Evolutionary conservation across 2,329 filamentous ascomycete species (phyloP).

Genomic region (Endothia cerciana): DNA sequence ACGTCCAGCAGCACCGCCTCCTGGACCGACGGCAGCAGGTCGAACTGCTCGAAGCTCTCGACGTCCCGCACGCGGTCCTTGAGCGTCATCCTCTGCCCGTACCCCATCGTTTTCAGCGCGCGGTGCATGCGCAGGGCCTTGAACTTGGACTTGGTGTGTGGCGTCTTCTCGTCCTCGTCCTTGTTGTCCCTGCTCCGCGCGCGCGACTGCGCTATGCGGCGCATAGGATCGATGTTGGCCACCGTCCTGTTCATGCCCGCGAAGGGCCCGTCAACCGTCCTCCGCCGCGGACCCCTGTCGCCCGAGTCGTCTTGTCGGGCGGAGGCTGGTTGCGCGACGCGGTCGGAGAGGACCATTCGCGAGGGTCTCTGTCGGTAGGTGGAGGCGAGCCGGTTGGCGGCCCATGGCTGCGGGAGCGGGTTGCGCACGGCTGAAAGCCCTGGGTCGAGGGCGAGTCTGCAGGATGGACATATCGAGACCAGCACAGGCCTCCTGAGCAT

Average conservation of each 20-base stretch:
- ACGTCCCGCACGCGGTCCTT: constrained; percentile 65
- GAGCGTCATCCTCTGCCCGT: constrained; percentile 62
- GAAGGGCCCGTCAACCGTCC: constrained; percentile 53
- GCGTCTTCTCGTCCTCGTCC: neutral
- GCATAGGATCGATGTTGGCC: constrained; percentile 42
- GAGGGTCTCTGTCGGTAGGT: constrained; percentile 46
- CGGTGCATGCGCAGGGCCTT: constrained; percentile 96
- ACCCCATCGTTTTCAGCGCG: constrained; percentile 74
- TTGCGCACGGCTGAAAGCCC: constrained; percentile 13
- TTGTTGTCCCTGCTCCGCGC: constrained; percentile 29
- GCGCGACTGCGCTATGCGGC: constrained; percentile 33
- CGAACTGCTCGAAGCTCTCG: constrained; percentile 80
- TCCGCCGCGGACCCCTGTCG: constrained; percentile 43
- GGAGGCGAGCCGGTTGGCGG: constrained; percentile 42
- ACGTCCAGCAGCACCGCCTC: constrained; percentile 74
- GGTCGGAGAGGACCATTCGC: constrained; percentile 62
- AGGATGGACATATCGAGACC: constrained; percentile 26
- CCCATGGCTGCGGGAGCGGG: constrained; percentile 37
- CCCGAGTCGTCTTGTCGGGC: constrained; percentile 38
- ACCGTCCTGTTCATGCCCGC: constrained; percentile 60
- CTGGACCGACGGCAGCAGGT: constrained; percentile 72
- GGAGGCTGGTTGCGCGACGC: constrained; percentile 48
- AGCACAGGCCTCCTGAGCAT: constrained; percentile 24
- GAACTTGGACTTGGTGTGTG: constrained; percentile 44
- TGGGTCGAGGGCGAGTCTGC: constrained; percentile 20